These are phyloP conservation scores for Gaeumannomyces tritici DNA, from an alignment of 2,329 filamentous ascomycete genomes.

Conservation along the genomic window DNA sequence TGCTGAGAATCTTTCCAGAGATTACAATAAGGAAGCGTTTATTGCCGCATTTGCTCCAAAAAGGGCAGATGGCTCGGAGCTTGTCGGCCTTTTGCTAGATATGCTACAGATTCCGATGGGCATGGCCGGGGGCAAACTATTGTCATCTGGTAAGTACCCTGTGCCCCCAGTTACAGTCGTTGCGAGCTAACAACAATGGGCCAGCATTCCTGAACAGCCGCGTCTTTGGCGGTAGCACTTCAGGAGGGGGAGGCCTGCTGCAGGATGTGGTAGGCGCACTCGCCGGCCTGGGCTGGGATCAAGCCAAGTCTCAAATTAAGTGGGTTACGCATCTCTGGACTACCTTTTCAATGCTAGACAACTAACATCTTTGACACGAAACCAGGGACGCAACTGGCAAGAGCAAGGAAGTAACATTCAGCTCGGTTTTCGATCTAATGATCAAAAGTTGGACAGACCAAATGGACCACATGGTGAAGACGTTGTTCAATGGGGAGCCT, in stretches of 20 bases:
- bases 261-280: not conserved
- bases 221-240: not conserved
- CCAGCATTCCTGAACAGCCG: not conserved
- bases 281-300: not conserved
- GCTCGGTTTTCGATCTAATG: not conserved
- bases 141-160: not conserved
- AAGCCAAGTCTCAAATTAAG: not conserved
- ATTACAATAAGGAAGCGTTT: not conserved
- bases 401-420: not conserved
- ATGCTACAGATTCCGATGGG: not conserved
- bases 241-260: not conserved
- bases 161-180: not conserved
- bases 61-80: not conserved
- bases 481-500: not conserved
- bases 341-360: not conserved
- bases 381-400: not conserved
- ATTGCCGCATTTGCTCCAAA: not conserved
- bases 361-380: not conserved
- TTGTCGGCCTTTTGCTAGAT: not conserved
- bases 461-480: not conserved
- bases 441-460: not conserved
- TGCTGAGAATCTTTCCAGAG: not conserved
- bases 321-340: not conserved
- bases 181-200: not conserved
- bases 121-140: not conserved